phyloP scores from a whole-genome alignment of 1,284 basidiomycete genomes.

The Apiotrichum brassicae region DNA sequence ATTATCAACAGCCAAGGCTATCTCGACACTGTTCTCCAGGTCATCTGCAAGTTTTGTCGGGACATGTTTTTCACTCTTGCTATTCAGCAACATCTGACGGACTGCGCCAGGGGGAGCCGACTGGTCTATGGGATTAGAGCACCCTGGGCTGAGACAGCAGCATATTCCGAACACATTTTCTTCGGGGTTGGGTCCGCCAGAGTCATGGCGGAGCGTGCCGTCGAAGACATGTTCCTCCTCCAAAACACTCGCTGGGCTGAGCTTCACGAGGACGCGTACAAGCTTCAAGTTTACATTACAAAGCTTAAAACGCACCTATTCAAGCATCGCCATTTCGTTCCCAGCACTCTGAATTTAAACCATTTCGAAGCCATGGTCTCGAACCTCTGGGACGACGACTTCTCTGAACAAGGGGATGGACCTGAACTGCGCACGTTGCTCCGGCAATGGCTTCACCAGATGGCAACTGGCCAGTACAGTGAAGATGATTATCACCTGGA shows the following conservation, averaged over 20 bases:
- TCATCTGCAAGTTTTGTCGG: conserved; percentile 20
- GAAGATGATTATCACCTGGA: conserved; percentile 5
- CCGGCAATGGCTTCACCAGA: conserved; percentile 2
- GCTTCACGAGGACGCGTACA: conserved; percentile 7
- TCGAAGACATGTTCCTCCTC: conserved; percentile 25
- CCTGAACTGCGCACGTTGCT: background rate
- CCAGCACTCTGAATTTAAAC: background rate
- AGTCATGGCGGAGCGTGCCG: conserved; percentile 8
- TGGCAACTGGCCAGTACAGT: conserved; percentile 6
- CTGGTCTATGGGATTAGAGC: conserved; percentile 7
- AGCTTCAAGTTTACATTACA: conserved; percentile 13
- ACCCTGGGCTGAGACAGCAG: background rate
- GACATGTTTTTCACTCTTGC: conserved; percentile 4
- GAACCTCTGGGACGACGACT: conserved; percentile 3
- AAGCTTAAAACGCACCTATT: background rate
- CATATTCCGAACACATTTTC: conserved; percentile 13
- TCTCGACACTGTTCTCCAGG: background rate
- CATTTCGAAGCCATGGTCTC: background rate
- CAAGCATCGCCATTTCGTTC: background rate
- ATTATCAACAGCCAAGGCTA: conserved; percentile 13
- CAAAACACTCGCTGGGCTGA: conserved; percentile 26
- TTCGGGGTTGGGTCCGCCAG: conserved; percentile 6
- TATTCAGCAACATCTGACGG: conserved; percentile 6
- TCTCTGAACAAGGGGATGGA: background rate
- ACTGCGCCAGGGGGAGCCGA: conserved; percentile 14